Evolutionary conservation across 2,329 filamentous ascomycete genomes (phyloP).

Genomic region (Ascochyta koolunga): DNA sequence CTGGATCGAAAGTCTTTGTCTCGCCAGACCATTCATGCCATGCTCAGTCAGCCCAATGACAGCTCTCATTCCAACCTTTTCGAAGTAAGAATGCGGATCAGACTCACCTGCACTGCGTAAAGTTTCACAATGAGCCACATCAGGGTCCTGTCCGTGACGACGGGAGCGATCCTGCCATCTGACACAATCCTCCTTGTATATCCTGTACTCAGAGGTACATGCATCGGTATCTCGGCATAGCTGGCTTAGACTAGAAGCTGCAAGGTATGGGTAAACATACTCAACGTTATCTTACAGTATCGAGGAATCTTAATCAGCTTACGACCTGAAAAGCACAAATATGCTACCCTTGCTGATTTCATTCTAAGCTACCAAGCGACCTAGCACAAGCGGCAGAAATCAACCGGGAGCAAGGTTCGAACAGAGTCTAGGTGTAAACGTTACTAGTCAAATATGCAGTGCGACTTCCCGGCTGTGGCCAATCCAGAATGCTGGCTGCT

Average conservation of each 20-base stretch:
- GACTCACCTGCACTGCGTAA: neutral
- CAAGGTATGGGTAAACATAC: neutral
- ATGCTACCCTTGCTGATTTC: neutral
- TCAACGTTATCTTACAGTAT: conserved; percentile 4
- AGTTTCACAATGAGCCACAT: conserved; percentile 1
- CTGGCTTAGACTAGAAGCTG: neutral
- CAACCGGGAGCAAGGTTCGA: conserved; percentile 3
- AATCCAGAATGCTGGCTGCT: conserved; percentile 4
- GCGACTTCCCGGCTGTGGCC: conserved; percentile 2
- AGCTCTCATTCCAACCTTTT: neutral
- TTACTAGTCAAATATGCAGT: conserved; percentile 14
- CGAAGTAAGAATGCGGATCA: neutral
- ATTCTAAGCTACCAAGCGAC: conserved; percentile 4
- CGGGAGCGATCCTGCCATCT: conserved; percentile 8
- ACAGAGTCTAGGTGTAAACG: neutral
- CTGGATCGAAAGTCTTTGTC: neutral
- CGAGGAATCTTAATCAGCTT: conserved; percentile 1
- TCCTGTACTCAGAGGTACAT: neutral
- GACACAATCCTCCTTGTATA: neutral
- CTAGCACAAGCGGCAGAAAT: conserved; percentile 1
- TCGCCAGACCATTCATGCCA: neutral
- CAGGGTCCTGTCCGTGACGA: conserved; percentile 3
- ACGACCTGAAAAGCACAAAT: neutral
- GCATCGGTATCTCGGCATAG: neutral
- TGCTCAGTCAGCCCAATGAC: conserved; percentile 7